These are phyloP conservation scores for Trypanosoma boissoni DNA, from an alignment of 208 protist genomes.

Conservation along the genomic window DNA sequence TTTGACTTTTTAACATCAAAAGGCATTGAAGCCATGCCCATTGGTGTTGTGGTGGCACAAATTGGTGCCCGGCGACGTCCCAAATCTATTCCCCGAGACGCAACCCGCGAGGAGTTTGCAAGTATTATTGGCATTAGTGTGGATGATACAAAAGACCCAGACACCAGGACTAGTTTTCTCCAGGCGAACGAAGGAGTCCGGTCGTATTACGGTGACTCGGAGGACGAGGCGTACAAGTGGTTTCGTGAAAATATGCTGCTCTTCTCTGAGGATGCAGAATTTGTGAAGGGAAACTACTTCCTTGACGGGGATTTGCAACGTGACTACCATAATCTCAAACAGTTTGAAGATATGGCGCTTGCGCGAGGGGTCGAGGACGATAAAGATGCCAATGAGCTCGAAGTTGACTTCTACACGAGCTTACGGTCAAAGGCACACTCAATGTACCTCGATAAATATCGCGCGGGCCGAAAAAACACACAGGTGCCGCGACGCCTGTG, in stretches of 20 bases:
- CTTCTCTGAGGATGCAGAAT: conserved; percentile 31
- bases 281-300: conserved; percentile 40
- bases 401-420: conserved; percentile 5
- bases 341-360: conserved; percentile 23
- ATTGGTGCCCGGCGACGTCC: conserved; percentile 30
- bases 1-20: conserved; percentile 58
- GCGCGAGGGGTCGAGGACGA: background rate
- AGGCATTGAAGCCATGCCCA: conserved; percentile 21
- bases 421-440: conserved; percentile 7
- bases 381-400: background rate
- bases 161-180: conserved; percentile 28
- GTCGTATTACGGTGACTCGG: conserved; percentile 58
- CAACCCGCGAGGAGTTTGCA: conserved; percentile 42
- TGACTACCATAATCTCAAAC: conserved; percentile 32
- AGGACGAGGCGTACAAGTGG: conserved; percentile 45
- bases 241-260: conserved; percentile 34
- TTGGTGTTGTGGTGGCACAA: conserved; percentile 41
- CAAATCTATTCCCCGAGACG: conserved; percentile 23
- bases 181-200: conserved; percentile 28
- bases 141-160: conserved; percentile 38
- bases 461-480: background rate
- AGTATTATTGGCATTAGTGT: conserved; percentile 32
- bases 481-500: background rate
- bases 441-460: conserved; percentile 2
- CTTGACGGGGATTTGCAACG: conserved; percentile 20